These are phyloP conservation scores for Sarcodon aspratus DNA, from an alignment of 768 basidiomycete species.

Conservation along the genomic window DNA sequence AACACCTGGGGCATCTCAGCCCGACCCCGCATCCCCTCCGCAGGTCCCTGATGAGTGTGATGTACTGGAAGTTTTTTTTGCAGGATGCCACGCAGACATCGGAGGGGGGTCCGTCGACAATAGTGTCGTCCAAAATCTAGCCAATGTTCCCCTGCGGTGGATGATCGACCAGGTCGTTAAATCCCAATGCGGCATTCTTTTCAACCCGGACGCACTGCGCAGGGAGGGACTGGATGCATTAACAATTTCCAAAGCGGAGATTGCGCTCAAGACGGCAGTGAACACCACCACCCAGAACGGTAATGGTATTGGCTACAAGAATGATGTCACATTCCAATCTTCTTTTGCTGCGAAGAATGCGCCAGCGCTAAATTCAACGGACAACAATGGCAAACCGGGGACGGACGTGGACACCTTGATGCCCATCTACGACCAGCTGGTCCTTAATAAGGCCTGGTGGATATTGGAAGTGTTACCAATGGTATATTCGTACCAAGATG, in stretches of 20 bases:
- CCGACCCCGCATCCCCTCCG: too few species aligned
- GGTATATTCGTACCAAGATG: slow-evolving; percentile 44
- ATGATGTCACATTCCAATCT: background rate
- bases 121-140: slow-evolving; percentile 27
- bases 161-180: slow-evolving; percentile 60
- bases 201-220: slow-evolving; percentile 37
- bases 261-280: slow-evolving; percentile 9
- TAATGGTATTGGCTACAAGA: slow-evolving; percentile 5
- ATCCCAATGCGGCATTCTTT: slow-evolving; percentile 48
- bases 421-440: slow-evolving; percentile 43
- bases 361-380: background rate
- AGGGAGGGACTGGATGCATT: slow-evolving; percentile 26
- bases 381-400: background rate
- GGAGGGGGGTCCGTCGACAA: slow-evolving; percentile 54
- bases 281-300: background rate
- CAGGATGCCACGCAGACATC: slow-evolving; percentile 64
- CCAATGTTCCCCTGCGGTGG: slow-evolving; percentile 62
- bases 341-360: too few species aligned
- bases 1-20: too few species aligned
- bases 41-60: too few species aligned
- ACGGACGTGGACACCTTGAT: slow-evolving; percentile 24
- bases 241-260: slow-evolving; percentile 8
- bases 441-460: slow-evolving; percentile 45
- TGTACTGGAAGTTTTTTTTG: slow-evolving; percentile 73
- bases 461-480: slow-evolving; percentile 57